A percentile compares a stretch with the other conserved stretches of the same genome.
Evolutionary conservation across 2,329 filamentous ascomycete genomes (phyloP).

Genomic region (Aspergillus texensis): DNA sequence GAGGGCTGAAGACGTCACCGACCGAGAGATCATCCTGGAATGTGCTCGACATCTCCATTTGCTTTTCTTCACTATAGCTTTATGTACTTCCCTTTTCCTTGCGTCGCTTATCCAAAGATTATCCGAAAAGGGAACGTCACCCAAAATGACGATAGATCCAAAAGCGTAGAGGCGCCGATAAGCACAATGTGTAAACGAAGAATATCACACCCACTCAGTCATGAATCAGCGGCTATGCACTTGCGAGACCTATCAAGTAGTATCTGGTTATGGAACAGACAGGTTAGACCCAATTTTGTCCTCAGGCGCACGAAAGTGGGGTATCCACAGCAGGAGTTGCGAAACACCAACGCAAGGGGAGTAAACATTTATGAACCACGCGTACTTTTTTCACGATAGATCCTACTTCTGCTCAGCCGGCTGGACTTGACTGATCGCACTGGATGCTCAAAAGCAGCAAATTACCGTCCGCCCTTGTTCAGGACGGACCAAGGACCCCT

Average conservation of each 20-base stretch:
- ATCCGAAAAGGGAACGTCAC: neutral
- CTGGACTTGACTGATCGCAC: slow-evolving; percentile 1
- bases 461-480: slow-evolving; percentile 56
- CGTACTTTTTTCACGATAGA: neutral
- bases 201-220: slow-evolving; percentile 17
- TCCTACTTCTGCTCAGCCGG: neutral
- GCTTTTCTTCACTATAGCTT: neutral
- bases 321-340: neutral
- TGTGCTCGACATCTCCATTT: slow-evolving; percentile 16
- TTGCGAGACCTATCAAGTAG: slow-evolving; percentile 1
- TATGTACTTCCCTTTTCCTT: neutral
- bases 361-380: neutral
- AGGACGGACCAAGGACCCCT: slow-evolving; percentile 55
- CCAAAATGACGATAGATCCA: slow-evolving; percentile 7
- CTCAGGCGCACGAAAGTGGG: slow-evolving; percentile 8
- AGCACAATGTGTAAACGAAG: slow-evolving; percentile 11
- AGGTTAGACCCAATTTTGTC: neutral
- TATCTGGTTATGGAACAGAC: slow-evolving; percentile 8
- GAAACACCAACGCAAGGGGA: slow-evolving; percentile 10
- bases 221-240: slow-evolving; percentile 11
- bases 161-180: slow-evolving; percentile 2
- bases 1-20: slow-evolving; percentile 43
- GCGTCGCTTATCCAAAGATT: neutral
- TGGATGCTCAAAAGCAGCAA: slow-evolving; percentile 24
- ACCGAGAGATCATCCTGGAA: slow-evolving; percentile 40